Base-by-base conservation (phyloP, 352 stramenopile species). In the Phytophthora pisi region DNA sequence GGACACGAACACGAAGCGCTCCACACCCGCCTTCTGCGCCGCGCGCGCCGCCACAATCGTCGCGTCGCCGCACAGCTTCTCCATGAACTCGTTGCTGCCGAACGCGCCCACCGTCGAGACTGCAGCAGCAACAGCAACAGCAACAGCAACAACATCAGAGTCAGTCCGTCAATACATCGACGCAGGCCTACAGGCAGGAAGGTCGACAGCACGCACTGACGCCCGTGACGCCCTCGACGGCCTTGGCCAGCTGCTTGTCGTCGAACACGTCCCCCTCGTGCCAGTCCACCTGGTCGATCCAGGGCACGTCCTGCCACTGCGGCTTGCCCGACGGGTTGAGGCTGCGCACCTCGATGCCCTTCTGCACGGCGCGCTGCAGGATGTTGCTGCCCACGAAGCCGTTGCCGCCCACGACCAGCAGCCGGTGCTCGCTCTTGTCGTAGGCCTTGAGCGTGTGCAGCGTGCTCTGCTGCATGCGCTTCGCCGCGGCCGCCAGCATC, bases 361-460 rank as follows among this genome's bases (percentile, higher is more conserved):
- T 97, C 70, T 96, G 81, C 31, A 97, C 82, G 11, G 90, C 90
- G 18, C 86, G 87, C 65, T 96, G 85, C 18, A 96, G 74, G 55
- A 97, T 89, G 75, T 97, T 97, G 74, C 90, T 93, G 59, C 91
- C 91, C 34, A 97, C 90, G 72, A 96, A 97, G 61, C 90, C 90
- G 50, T 89, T 96, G 55, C 91, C 91, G 38, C 90, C 90, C n/a
- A 97, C 74, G 51, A 97, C 81, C 23, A 97, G 83, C 55, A 97
- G 70, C 9, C 61, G 62, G 68, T 94, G 88, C 78, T 93, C 86
- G 61, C 78, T 81, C 64, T 82, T 84, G 61, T 88, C 77, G 64
- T 88, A 89, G 2, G 79, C 66, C 68, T 78, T 81, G 36, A 78
- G 71, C 43, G 68, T 67, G 47, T 70, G 59, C 45, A 73, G 52